These are phyloP conservation scores for Amaranthus hypochondriacus DNA, from an alignment of 148 eudicot genomes.

Conservation along the genomic window DNA sequence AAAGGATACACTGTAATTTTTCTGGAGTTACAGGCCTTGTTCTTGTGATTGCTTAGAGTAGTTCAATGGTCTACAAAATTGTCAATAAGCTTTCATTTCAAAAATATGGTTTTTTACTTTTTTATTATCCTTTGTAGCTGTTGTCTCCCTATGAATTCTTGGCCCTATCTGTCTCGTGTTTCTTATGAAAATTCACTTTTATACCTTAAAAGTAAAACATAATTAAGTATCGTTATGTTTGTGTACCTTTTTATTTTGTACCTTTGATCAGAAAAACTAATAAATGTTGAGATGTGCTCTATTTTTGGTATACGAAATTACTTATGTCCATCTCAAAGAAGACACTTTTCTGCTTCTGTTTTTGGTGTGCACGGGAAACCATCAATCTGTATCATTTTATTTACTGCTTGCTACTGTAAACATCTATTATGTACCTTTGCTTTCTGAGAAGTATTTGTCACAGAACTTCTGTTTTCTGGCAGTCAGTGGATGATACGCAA, in stretches of 20 bases:
- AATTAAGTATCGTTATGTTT: background rate
- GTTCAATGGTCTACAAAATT: background rate
- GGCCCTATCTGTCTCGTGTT: background rate
- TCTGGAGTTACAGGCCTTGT: background rate
- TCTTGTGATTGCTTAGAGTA: background rate
- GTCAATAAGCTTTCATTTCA: background rate
- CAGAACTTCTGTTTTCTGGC: conserved; percentile 19
- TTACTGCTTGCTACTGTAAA: background rate
- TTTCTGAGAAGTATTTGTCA: background rate
- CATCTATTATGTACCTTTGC: background rate
- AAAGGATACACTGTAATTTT: background rate
- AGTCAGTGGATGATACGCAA: conserved; percentile 76
- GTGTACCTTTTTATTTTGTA: background rate
- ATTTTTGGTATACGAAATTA: background rate
- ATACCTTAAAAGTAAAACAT: background rate
- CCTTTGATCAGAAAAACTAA: background rate
- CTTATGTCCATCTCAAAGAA: background rate
- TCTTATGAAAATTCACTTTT: background rate
- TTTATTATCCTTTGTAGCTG: background rate
- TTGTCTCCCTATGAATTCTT: background rate
- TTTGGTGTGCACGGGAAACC: background rate
- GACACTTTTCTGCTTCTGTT: background rate
- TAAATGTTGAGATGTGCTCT: background rate
- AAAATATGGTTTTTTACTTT: background rate
- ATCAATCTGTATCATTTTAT: no score